Evolutionary conservation across 139 green algal genomes (phyloP).

Genomic region (Edaphochlamys debaryana): DNA sequence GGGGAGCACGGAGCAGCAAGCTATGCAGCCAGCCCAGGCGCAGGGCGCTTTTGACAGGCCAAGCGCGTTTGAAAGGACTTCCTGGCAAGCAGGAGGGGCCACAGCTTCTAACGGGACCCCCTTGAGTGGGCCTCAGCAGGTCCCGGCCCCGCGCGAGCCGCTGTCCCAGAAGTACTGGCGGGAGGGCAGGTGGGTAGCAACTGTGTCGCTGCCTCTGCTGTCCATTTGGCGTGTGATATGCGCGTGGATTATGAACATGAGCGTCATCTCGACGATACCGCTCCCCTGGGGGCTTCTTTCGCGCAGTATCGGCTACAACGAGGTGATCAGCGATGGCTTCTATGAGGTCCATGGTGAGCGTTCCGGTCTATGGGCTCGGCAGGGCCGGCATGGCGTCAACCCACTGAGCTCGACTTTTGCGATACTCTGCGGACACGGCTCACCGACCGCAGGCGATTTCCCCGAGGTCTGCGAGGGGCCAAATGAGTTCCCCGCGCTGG

Average conservation of each 20-base stretch:
- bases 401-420: not conserved
- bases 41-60: not conserved
- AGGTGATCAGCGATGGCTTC: constrained; percentile 48
- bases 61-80: no score
- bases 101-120: no score
- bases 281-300: not conserved
- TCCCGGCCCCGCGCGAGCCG: no score
- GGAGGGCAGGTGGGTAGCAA: not conserved
- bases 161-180: constrained; percentile 16
- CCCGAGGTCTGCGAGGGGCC: constrained; percentile 43
- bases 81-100: no score
- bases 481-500: constrained; percentile 46
- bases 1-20: no score
- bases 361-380: not conserved
- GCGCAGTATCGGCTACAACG: constrained; percentile 45
- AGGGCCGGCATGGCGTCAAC: no score
- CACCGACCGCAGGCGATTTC: constrained; percentile 48
- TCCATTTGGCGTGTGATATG: no score
- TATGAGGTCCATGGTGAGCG: constrained; percentile 31
- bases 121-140: no score
- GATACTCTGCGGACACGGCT: no score
- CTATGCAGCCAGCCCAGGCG: not conserved
- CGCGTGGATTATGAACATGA: not conserved
- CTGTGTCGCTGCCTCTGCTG: not conserved
- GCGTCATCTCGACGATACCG: not conserved